Evolutionary conservation across 768 basidiomycete species (phyloP), one percentile per base, ranked within the genome.

Genomic region (Kwoniella botswanensis): DNA sequence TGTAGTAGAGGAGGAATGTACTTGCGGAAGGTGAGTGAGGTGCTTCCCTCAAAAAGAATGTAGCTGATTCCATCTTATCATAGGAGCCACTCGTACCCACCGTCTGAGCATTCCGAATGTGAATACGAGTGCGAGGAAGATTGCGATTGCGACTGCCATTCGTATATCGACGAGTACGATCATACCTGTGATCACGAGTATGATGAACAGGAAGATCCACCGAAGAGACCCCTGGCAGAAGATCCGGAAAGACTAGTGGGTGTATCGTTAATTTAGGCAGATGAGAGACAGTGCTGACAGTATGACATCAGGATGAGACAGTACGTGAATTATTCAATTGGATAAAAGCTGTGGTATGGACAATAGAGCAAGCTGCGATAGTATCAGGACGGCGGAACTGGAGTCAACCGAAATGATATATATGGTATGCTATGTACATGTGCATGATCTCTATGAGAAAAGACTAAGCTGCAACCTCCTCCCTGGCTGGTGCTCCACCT

Each of bases 281-380:
- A n/a, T 35, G 7, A 35, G 7, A 35, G 35, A 56, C 29, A 12
- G 17, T 56, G 11, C 65, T 71, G 46, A 67, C 68, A 6, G 6
- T 29, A 21, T n/a, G 42, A 21, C 3, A n/a, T 11, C 53, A 82
- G 80, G 80, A 83, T 50, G 75, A 78, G 53, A 76, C 79, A 2
- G 79, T 80, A 2, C 64, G 76, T n/a, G 82, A 80, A 64, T 71
- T 83, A 12, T 83, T 83, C 76, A 77, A 78, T 52, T 83, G 82
- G 82, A 83, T 83, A 54, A 83, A 83, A 71, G 77, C 79, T 11
- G 78, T 82, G 54, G 79, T 82, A 21, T 83, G 82, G 82, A 79
- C 80, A 22, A 82, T 81, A 52, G 80, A 82, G 55, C 82, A 83
- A 63, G 76, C 79, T 41, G 82, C 82, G n/a, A 70, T 78, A 43